A percentile compares a stretch with the other conserved stretches of the same genome.
These are phyloP conservation scores for Thermoascus crustaceus DNA, from an alignment of 2,329 filamentous ascomycete species.

Conservation along the genomic window DNA sequence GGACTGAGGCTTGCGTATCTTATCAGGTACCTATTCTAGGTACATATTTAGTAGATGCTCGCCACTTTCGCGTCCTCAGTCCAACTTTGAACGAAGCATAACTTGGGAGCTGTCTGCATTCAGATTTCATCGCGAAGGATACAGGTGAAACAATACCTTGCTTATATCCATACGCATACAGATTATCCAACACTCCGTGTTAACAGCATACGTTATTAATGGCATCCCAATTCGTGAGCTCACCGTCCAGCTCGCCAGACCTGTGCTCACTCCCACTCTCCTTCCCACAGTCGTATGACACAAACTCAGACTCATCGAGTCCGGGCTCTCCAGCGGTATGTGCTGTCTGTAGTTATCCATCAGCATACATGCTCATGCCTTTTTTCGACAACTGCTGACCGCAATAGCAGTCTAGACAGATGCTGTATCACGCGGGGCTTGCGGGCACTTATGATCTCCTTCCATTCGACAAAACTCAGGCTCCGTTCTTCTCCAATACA, in stretches of 20 bases:
- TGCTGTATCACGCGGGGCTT: neutral
- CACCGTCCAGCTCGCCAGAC: neutral
- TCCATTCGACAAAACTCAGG: neutral
- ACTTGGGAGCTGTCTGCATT: no score
- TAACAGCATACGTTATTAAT: neutral
- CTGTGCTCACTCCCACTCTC: neutral
- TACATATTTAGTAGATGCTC: no score
- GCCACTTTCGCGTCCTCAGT: no score
- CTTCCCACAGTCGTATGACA: neutral
- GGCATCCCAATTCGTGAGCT: neutral
- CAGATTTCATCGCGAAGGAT: neutral
- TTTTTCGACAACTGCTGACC: neutral
- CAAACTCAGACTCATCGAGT: neutral
- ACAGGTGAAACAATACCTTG: neutral
- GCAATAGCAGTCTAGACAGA: neutral
- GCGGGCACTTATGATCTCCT: neutral
- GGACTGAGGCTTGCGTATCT: no score
- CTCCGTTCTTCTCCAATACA: neutral
- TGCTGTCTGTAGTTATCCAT: neutral
- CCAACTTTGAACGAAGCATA: no score
- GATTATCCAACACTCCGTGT: neutral
- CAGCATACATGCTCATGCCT: no score
- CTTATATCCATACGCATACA: neutral
- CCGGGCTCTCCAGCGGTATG: conserved; percentile 1
- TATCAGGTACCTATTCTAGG: no score